A percentile compares a stretch with the other conserved stretches of the same genome.
Conservation (phyloP, 805 yeast genomes). For the Pichia nakasei region DNA sequence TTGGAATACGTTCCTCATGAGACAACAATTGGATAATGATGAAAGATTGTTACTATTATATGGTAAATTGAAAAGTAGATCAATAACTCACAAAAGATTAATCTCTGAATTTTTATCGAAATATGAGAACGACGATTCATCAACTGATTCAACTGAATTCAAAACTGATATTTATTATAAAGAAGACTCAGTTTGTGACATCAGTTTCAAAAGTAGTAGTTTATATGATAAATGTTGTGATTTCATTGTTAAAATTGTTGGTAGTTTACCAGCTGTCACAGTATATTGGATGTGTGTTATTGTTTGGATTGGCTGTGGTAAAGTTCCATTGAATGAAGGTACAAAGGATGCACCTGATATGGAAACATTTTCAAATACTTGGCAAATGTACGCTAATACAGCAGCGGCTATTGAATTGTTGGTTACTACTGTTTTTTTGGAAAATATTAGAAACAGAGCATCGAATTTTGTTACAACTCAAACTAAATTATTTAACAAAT, state of each 20-base stretch:
- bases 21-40: slow-evolving; percentile 29
- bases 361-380: slow-evolving; percentile 25
- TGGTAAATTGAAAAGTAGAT: slow-evolving; percentile 25
- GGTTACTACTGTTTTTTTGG: slow-evolving; percentile 29
- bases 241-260: slow-evolving; percentile 19
- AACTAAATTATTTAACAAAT: slow-evolving; percentile 13
- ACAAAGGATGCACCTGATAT: slow-evolving; percentile 7
- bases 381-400: slow-evolving; percentile 36
- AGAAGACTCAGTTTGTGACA: too few relatives aligned
- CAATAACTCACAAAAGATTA: slow-evolving; percentile 17
- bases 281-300: slow-evolving; percentile 32
- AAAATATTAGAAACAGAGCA: slow-evolving; percentile 32
- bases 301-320: slow-evolving; percentile 32
- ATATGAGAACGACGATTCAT: background rate
- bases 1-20: slow-evolving; percentile 33
- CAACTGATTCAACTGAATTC: background rate
- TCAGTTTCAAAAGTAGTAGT: too few relatives aligned
- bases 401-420: slow-evolving; percentile 31
- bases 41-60: slow-evolving; percentile 20
- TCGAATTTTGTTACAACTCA: slow-evolving; percentile 22
- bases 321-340: slow-evolving; percentile 14
- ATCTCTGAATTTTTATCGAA: background rate
- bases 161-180: too few relatives aligned
- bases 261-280: slow-evolving; percentile 25
- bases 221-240: slow-evolving; percentile 27